Evolutionary conservation across 768 basidiomycete species (phyloP), one percentile per base, ranked within the genome.

Genomic region (Candolleomyces efflorescens): DNA sequence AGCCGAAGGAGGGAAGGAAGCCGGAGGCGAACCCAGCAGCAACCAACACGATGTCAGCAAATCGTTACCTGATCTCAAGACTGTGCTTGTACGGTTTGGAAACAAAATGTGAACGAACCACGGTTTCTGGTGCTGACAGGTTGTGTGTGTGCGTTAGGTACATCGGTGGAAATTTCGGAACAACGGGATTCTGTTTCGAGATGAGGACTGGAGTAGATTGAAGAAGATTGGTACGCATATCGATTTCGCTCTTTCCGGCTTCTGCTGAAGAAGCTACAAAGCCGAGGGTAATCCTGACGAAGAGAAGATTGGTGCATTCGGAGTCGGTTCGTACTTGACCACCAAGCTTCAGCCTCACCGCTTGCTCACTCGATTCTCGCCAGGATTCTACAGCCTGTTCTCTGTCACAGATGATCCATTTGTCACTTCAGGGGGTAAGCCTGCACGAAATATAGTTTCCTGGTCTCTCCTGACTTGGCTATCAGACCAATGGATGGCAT

Each of bases 281-380:
- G 95, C 94, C 10, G 89, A 93, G 64, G 94, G 95, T 0, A 97
- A 98, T 68, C 94, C 94, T 0, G 90, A 94, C 63, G 92, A 95
- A 69, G 86, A 89, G 70, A 94, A 94, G 76, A 94, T 98, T 48
- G 95, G 96, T 13, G 93, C 94, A n/a, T 93, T 93, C 63, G 92
- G 90, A 56, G 90, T 91, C n/a, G 88, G 87, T 82, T 9, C 4
- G 13, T 5, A 15, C 18, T 38, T n/a, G 22, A 32, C n/a, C 39
- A 12, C 3, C 2, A 10, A 17, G 22, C n/a, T 39, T n/a, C 12
- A 9, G 13, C 38, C 17, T 39, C 17, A n/a, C n/a, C n/a, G n/a
- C n/a, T n/a, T n/a, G 17, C 43, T 53, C 9, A 43, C 23, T 36
- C 49, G 22, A 26, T 24, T 12, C 45, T 41, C 13, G 36, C 46